These are phyloP conservation scores for Candida nonsorbophila DNA, from an alignment of 805 yeast species.

Conservation along the genomic window DNA sequence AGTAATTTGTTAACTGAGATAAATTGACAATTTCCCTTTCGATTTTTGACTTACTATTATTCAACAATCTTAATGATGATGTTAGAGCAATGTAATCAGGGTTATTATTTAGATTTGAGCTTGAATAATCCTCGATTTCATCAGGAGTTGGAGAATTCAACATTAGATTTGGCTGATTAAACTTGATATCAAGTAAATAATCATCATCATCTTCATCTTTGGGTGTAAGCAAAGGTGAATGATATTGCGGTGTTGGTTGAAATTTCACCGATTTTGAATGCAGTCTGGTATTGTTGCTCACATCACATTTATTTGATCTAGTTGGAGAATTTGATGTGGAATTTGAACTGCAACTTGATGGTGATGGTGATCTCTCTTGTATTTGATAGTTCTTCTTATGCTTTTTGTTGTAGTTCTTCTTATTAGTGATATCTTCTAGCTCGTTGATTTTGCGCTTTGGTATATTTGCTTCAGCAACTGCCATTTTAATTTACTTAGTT, in stretches of 20 bases:
- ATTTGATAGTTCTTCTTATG: constrained; percentile 4
- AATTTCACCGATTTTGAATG: constrained; percentile 21
- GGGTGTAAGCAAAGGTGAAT: constrained; percentile 36
- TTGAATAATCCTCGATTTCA: neutral
- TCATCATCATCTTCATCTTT: constrained; percentile 36
- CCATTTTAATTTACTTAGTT: constrained; percentile 9
- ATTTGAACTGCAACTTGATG: constrained; percentile 9
- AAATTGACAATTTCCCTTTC: constrained; percentile 25
- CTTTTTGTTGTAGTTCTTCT: constrained; percentile 15
- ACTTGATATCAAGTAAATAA: neutral
- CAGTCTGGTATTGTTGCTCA: too few species aligned
- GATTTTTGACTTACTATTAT: constrained; percentile 16
- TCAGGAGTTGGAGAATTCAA: constrained; percentile 3
- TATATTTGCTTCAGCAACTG: constrained; percentile 10
- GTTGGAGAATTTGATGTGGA: constrained; percentile 2
- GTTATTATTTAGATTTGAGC: constrained; percentile 10
- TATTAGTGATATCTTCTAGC: constrained; percentile 34
- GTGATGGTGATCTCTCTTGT: constrained; percentile 16
- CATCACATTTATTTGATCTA: too few species aligned
- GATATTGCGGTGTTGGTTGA: constrained; percentile 22
- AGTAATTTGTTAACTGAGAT: constrained; percentile 20
- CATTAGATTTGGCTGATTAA: neutral
- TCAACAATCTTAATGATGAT: constrained; percentile 25
- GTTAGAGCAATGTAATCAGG: constrained; percentile 33
- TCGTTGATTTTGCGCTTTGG: constrained; percentile 28